phyloP scores from a whole-genome alignment of 257 asterid genomes.

The Linaria vulgaris region DNA sequence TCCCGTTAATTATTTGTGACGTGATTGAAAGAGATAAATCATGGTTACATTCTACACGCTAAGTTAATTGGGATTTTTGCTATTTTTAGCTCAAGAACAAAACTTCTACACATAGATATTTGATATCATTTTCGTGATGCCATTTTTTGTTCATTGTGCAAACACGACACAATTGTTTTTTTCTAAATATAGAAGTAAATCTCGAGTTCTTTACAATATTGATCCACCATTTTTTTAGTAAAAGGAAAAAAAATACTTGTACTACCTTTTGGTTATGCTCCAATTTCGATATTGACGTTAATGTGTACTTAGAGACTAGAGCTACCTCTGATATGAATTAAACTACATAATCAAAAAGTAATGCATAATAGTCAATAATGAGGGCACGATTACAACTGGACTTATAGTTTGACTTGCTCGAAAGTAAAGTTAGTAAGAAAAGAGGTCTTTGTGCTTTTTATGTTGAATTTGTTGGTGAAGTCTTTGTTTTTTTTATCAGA shows the following conservation, averaged over 20 bases:
- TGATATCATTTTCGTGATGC: slow-evolving; percentile 7
- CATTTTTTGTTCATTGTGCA: slow-evolving; percentile 21
- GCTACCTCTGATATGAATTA: too few relatives aligned
- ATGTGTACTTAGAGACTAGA: not conserved
- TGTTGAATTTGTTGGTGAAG: too few relatives aligned
- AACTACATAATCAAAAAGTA: too few relatives aligned
- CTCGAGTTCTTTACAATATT: not conserved
- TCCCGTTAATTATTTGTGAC: slow-evolving; percentile 16
- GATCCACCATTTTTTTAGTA: not conserved
- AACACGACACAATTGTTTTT: not conserved
- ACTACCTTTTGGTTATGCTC: too few relatives aligned
- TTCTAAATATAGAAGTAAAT: not conserved
- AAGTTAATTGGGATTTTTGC: not conserved
- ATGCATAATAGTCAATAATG: too few relatives aligned
- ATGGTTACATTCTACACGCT: slow-evolving; percentile 23
- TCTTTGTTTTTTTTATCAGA: too few relatives aligned
- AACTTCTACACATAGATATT: slow-evolving; percentile 23
- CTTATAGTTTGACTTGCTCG: too few relatives aligned
- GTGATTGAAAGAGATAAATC: slow-evolving; percentile 20
- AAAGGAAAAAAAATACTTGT: not conserved
- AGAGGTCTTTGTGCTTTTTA: too few relatives aligned
- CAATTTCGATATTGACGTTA: not conserved
- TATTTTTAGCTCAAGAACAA: slow-evolving; percentile 22
- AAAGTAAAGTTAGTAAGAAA: too few relatives aligned
- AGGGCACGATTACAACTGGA: too few relatives aligned